These are phyloP conservation scores for Picea engelmannii DNA, from an alignment of 83 land plant genomes.

Conservation along the genomic window DNA sequence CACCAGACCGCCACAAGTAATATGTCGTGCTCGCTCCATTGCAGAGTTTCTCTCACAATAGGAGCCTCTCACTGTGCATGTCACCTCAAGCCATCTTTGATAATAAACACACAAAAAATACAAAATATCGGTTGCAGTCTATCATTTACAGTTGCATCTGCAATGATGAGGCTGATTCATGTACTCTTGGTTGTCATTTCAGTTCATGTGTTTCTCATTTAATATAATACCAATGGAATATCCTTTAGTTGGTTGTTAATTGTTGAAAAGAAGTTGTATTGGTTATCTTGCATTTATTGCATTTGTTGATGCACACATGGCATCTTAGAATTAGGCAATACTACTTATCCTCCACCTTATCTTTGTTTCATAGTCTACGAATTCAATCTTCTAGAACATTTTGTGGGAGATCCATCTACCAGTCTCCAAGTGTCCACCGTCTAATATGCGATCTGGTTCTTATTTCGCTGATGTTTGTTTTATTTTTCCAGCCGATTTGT, in stretches of 20 bases:
- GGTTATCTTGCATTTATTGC: no score
- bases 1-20: conserved; percentile 51
- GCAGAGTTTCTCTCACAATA: not conserved
- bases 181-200: no score
- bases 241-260: no score
- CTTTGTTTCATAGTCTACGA: not conserved
- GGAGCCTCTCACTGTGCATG: not conserved
- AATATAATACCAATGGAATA: no score
- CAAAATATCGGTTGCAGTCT: no score
- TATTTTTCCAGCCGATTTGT: not conserved
- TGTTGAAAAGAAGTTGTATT: no score
- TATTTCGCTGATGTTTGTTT: not conserved
- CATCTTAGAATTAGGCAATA: not conserved
- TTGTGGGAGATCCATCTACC: not conserved
- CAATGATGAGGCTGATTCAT: no score
- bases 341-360: not conserved
- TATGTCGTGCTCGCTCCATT: conserved; percentile 68
- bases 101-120: no score
- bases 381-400: not conserved
- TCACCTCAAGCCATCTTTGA: not conserved
- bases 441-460: not conserved
- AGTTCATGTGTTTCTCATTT: no score
- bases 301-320: not conserved
- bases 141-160: no score
- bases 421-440: not conserved